A percentile compares a stretch with the other conserved stretches of the same genome.
Conservation (phyloP, 345 rosid species). For the Brassica cretica region DNA sequence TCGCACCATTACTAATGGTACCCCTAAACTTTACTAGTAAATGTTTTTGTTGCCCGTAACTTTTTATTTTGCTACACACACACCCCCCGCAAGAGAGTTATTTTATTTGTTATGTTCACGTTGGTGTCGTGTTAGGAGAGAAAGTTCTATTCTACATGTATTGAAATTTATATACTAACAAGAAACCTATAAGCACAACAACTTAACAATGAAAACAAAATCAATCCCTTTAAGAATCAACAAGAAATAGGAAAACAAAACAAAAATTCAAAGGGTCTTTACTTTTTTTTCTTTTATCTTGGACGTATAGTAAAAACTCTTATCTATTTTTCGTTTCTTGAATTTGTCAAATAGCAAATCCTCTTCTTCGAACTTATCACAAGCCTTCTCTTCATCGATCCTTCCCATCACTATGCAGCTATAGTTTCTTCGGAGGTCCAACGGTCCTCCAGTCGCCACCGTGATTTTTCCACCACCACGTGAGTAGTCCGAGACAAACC, state of each 20-base stretch:
- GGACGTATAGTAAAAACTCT: constrained; percentile 2
- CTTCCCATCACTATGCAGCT: constrained; percentile 49
- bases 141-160: not conserved
- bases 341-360: not conserved
- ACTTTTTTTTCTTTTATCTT: not conserved
- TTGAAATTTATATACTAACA: constrained; percentile 21
- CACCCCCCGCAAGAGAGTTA: not conserved
- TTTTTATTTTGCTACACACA: not conserved
- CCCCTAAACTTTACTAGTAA: not conserved
- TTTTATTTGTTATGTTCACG: not conserved
- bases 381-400: constrained; percentile 74
- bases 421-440: constrained; percentile 31
- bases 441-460: constrained; percentile 25
- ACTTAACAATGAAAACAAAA: constrained; percentile 11
- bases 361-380: constrained; percentile 46
- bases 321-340: constrained; percentile 8
- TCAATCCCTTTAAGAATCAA: not conserved
- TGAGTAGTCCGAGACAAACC: constrained; percentile 46
- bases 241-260: not conserved
- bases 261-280: not conserved
- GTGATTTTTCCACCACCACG: constrained; percentile 20
- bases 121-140: not conserved
- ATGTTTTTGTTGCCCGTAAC: not conserved
- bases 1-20: constrained; percentile 47
- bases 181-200: constrained; percentile 1